Conservation (phyloP, 768 basidiomycete species). For the Ramaria sp. region DNA sequence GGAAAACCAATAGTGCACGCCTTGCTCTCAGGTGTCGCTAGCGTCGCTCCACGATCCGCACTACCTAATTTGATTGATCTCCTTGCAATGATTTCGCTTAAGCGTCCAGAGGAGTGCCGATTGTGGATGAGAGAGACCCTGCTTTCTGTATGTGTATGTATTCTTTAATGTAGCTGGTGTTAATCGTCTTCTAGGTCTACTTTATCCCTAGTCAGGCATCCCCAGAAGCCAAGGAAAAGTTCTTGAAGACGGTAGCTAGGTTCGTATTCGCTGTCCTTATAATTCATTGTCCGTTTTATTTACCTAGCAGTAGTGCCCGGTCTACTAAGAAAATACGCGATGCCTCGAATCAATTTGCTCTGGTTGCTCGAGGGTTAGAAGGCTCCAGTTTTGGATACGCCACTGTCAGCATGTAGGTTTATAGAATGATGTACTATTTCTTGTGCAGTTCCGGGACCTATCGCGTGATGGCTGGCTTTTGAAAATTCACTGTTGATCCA, state of each 20-base stretch:
- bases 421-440: neutral
- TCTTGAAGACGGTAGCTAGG: constrained; percentile 64
- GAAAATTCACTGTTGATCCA: too few species aligned
- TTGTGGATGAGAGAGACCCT: constrained; percentile 70
- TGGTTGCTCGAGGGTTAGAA: constrained; percentile 76
- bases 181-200: constrained; percentile 39
- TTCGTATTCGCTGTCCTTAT: constrained; percentile 22
- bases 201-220: constrained; percentile 69
- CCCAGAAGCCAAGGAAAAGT: constrained; percentile 64
- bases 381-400: constrained; percentile 82
- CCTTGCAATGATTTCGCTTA: constrained; percentile 52
- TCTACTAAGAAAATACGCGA: constrained; percentile 67
- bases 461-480: too few species aligned
- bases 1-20: constrained; percentile 66
- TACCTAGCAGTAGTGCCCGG: constrained; percentile 40
- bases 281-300: neutral
- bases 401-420: constrained; percentile 42
- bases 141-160: constrained; percentile 36
- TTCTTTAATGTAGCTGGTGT: neutral
- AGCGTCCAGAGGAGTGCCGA: constrained; percentile 42
- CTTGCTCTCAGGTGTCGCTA: constrained; percentile 70
- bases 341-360: constrained; percentile 78
- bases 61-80: constrained; percentile 80
- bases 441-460: neutral
- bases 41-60: constrained; percentile 72